Evolutionary conservation across 495 filamentous ascomycete species (phyloP).

Genomic region (Cladorrhinum samala): DNA sequence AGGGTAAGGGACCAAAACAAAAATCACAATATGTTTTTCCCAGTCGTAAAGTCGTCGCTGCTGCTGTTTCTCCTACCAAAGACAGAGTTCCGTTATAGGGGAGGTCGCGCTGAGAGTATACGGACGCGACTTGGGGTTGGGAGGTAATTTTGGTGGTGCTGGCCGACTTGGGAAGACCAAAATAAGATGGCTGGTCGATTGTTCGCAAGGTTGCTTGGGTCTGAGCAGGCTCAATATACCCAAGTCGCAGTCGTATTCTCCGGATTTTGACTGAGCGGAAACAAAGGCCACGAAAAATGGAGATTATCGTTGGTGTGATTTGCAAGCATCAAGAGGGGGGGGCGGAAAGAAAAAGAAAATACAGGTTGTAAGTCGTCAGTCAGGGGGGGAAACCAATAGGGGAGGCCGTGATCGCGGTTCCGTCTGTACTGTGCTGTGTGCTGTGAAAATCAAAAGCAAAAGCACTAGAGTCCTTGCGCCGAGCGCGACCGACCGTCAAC

Average conservation of each 20-base stretch:
- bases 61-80: not conserved
- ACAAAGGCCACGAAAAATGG: not conserved
- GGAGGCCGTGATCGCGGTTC: not conserved
- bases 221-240: not conserved
- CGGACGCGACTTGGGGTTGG: constrained; percentile 2
- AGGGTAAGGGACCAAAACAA: not conserved
- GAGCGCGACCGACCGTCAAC: constrained; percentile 26
- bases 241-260: not conserved
- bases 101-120: not conserved
- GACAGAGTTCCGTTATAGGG: not conserved
- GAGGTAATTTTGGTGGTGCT: not conserved
- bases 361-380: not conserved
- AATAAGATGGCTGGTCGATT: constrained; percentile 18
- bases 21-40: not conserved
- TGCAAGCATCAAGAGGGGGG: not conserved
- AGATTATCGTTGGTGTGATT: not conserved
- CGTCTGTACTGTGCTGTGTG: not conserved
- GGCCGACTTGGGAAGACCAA: constrained; percentile 5
- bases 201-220: constrained; percentile 1
- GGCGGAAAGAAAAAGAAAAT: not conserved
- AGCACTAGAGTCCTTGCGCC: constrained; percentile 24
- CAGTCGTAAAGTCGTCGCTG: not conserved
- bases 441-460: constrained; percentile 3
- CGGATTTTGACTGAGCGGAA: not conserved
- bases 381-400: not conserved